phyloP scores from a whole-genome alignment of 768 basidiomycete genomes.

The Serendipita sp. region DNA sequence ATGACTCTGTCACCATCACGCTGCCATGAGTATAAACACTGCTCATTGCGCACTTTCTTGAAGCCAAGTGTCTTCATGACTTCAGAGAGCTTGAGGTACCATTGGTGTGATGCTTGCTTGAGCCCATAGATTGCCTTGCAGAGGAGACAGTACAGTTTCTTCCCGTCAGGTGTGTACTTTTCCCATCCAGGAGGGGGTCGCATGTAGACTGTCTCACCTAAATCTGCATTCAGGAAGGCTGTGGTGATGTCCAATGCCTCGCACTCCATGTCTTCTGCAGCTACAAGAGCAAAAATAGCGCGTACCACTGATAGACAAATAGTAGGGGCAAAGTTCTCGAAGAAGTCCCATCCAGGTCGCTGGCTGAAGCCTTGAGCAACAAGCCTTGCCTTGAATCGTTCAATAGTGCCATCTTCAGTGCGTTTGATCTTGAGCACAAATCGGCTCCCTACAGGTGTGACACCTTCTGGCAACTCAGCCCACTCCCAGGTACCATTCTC shows the following conservation, averaged over 20 bases:
- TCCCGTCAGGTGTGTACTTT: background rate
- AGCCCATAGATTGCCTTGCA: conserved; percentile 18
- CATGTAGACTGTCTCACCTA: conserved; percentile 19
- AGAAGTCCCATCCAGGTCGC: conserved; percentile 22
- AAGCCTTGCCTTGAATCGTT: conserved; percentile 21
- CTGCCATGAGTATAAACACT: background rate
- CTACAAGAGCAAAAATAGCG: conserved; percentile 17
- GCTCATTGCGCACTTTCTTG: background rate
- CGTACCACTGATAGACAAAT: conserved; percentile 17
- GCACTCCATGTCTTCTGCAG: conserved; percentile 11
- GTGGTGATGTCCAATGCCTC: conserved; percentile 10
- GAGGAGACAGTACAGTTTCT: conserved; percentile 3
- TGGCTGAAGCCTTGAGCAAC: conserved; percentile 29
- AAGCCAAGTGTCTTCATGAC: conserved; percentile 10
- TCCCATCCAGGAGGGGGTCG: conserved; percentile 13
- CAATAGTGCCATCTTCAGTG: too few relatives aligned
- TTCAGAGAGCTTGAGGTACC: conserved; percentile 9
- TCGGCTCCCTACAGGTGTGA: conserved; percentile 17
- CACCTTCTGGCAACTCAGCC: background rate
- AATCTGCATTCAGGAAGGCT: conserved; percentile 17
- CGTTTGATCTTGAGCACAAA: conserved; percentile 22
- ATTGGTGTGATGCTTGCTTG: conserved; percentile 16
- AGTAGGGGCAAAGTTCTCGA: conserved; percentile 22
- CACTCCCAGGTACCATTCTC: background rate
- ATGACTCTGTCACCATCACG: background rate